These are phyloP conservation scores for Umbilicus rupestris DNA, from an alignment of 164 flowering plant genomes.

Conservation along the genomic window DNA sequence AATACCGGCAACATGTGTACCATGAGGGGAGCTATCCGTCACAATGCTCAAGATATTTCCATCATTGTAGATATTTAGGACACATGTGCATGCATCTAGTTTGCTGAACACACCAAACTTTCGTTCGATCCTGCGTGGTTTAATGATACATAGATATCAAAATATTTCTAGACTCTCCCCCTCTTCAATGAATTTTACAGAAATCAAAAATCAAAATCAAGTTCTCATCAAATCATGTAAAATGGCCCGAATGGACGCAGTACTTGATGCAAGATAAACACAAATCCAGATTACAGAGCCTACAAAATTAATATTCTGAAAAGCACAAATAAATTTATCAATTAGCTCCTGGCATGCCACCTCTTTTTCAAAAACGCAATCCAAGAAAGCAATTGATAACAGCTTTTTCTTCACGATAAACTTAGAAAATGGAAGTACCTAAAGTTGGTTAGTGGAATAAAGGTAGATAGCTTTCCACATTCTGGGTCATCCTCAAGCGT, in stretches of 20 bases:
- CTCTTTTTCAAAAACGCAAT: neutral
- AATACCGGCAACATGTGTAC: slow-evolving; percentile 99
- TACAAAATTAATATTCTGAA: neutral
- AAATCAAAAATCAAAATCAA: neutral
- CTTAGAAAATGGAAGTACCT: slow-evolving; percentile 29
- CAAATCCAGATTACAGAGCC: neutral
- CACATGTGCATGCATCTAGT: slow-evolving; percentile 88
- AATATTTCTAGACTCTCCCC: neutral
- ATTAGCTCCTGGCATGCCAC: too few species aligned
- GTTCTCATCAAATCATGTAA: neutral
- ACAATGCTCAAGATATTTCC: slow-evolving; percentile 89
- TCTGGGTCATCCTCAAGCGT: slow-evolving; percentile 71
- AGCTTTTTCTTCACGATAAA: neutral
- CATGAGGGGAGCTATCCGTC: slow-evolving; percentile 94
- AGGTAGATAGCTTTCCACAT: slow-evolving; percentile 70
- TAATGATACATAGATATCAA: neutral
- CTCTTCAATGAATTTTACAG: neutral
- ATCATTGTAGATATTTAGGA: slow-evolving; percentile 71
- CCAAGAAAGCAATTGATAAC: neutral
- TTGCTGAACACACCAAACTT: slow-evolving; percentile 86
- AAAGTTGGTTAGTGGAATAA: slow-evolving; percentile 75
- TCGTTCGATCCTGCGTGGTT: slow-evolving; percentile 56
- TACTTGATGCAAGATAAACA: neutral
- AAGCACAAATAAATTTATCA: too few species aligned
- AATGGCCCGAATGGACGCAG: neutral